Base-by-base conservation (phyloP, 768 basidiomycete species). In the Mycena latifolia region DNA sequence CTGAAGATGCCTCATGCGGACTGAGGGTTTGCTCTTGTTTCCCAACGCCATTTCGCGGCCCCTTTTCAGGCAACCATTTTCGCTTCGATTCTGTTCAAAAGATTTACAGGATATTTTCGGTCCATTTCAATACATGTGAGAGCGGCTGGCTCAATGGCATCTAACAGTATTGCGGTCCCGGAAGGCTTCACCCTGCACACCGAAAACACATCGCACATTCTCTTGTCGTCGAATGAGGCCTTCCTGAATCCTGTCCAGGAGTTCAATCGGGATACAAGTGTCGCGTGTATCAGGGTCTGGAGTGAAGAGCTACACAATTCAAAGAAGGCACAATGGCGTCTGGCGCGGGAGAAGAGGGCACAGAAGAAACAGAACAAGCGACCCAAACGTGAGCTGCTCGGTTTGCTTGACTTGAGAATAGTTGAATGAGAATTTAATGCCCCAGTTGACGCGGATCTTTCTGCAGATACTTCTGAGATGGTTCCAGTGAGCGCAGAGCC, bases 171-270 rank as follows among this genome's bases (percentile, higher is more conserved):
- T 6, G 57, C 46, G 9, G 53, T 78, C 41, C 94, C 94, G 2
- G 88, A 90, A 63, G 94, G 92, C 24, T 92, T 88, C 77, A 87
- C 85, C 14, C 81, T 95, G 64, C 91, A 95, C 78, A 89, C 89
- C 11, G 93, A 95, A 79, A 94, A 93, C 76, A 89, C 86, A 3
- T 87, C 93, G 0, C 88, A 87, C 73, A 92, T 98, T 74, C 85
- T 98, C 60, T 82, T 96, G 25, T 88, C 90, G 7, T 83, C 86
- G 10, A 92, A 94, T 67, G 92, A 93, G 62, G 94, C 96, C 3
- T 99, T 99, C 77, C 80, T 99, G 65, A 99, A 99, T 75, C 97
- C 98, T 8, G 92, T 98, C 15, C 98, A 99, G 75, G 95, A 99
- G 77, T 99, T 98, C 84, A 99, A 99, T 79, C 86, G 98, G 41